Percentiles rank a stretch among this genome's conserved stretches.
These are phyloP conservation scores for Suillus cothurnatus DNA, from an alignment of 768 basidiomycete genomes.

Conservation along the genomic window DNA sequence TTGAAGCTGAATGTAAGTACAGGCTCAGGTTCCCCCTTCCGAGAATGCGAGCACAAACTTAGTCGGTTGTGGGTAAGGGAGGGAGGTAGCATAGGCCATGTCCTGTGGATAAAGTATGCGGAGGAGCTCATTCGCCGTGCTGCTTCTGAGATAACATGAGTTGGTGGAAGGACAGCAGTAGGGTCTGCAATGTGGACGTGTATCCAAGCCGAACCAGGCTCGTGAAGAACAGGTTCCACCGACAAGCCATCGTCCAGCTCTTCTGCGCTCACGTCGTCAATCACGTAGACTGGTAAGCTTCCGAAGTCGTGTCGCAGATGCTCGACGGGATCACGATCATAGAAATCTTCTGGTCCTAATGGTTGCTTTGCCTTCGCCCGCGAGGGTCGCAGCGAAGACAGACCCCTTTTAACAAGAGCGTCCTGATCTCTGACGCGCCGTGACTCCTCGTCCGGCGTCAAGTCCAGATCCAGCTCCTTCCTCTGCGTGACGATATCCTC, in stretches of 20 bases:
- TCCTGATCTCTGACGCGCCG: conserved; percentile 35
- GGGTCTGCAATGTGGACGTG: conserved; percentile 96
- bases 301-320: conserved; percentile 87
- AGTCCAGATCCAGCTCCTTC: conserved; percentile 35
- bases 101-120: conserved; percentile 64
- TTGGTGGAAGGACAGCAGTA: conserved; percentile 72
- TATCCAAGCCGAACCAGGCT: conserved; percentile 71
- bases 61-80: conserved; percentile 50
- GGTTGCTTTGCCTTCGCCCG: conserved; percentile 27
- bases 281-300: conserved; percentile 75
- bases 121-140: conserved; percentile 58
- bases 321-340: conserved; percentile 63
- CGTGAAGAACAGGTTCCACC: conserved; percentile 63
- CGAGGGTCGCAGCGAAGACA: conserved; percentile 14
- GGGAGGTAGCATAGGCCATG: conserved; percentile 74
- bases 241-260: conserved; percentile 96
- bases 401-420: conserved; percentile 23
- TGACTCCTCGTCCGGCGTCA: conserved; percentile 28
- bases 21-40: conserved; percentile 44
- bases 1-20: conserved; percentile 83
- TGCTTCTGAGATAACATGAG: conserved; percentile 57
- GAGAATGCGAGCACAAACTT: conserved; percentile 45
- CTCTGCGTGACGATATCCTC: conserved; percentile 58
- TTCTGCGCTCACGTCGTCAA: conserved; percentile 77
- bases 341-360: conserved; percentile 66